phyloP scores from a whole-genome alignment of 148 eudicot genomes.

The Nepenthes mirabilis region DNA sequence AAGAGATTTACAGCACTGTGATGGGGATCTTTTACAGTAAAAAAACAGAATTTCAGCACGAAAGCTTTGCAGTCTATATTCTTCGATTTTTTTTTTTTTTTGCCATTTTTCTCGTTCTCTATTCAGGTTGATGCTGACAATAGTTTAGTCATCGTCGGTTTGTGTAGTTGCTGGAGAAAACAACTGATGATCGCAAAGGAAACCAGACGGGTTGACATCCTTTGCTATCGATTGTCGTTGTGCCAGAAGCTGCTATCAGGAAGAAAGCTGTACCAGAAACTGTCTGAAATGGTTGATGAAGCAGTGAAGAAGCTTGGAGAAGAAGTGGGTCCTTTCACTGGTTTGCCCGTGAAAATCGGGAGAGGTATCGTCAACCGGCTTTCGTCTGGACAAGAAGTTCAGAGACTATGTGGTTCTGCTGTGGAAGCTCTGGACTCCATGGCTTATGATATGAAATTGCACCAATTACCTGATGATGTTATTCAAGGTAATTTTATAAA shows the following conservation, averaged over 20 bases:
- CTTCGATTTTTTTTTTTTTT: too few species aligned
- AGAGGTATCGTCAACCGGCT: conserved; percentile 87
- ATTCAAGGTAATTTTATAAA: conserved; percentile 24
- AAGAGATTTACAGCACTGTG: too few species aligned
- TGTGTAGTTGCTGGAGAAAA: conserved; percentile 65
- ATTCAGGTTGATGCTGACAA: too few species aligned
- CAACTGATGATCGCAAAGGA: conserved; percentile 64
- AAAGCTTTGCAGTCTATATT: too few species aligned
- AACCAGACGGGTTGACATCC: conserved; percentile 75
- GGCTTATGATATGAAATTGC: conserved; percentile 6
- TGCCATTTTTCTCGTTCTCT: too few species aligned
- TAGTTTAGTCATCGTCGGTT: not conserved
- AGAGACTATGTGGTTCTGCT: conserved; percentile 55
- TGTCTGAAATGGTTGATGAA: conserved; percentile 41
- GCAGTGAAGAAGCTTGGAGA: conserved; percentile 59
- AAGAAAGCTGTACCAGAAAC: conserved; percentile 37
- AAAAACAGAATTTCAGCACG: too few species aligned
- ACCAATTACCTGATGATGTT: conserved; percentile 4
- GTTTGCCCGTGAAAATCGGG: conserved; percentile 58
- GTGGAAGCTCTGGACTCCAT: conserved; percentile 41
- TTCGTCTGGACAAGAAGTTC: conserved; percentile 62
- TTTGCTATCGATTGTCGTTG: conserved; percentile 69
- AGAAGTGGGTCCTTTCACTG: conserved; percentile 73
- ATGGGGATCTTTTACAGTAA: too few species aligned
- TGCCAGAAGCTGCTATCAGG: conserved; percentile 57